Conservation (phyloP, 768 basidiomycete species). For the Suillus subaureus region DNA sequence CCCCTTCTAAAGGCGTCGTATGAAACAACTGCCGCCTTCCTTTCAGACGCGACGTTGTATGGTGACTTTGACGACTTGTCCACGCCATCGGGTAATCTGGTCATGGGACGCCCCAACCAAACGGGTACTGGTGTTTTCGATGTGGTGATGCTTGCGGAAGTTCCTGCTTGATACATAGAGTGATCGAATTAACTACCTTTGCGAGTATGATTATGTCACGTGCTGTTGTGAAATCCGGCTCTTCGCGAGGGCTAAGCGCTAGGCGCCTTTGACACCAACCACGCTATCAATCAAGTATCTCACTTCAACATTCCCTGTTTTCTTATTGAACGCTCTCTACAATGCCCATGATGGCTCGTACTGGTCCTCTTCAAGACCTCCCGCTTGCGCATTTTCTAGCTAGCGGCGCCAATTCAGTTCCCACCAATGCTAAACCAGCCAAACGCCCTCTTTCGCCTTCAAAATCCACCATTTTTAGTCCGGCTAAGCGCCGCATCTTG, state of each 20-base stretch:
- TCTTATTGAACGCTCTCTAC: conserved; percentile 15
- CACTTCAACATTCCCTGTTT: background rate
- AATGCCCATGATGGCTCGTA: conserved; percentile 27
- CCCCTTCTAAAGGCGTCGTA: conserved; percentile 96
- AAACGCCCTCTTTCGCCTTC: conserved; percentile 70
- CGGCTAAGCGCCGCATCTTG: conserved; percentile 70
- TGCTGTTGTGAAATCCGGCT: conserved; percentile 18
- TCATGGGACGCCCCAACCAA: conserved; percentile 80
- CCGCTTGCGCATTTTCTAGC: conserved; percentile 58
- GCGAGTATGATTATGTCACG: conserved; percentile 17
- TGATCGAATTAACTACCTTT: background rate
- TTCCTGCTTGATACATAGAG: conserved; percentile 18
- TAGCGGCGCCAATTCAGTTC: conserved; percentile 31
- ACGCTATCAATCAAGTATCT: conserved; percentile 9
- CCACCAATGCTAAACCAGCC: conserved; percentile 36
- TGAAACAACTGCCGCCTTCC: conserved; percentile 92
- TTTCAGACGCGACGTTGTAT: conserved; percentile 91
- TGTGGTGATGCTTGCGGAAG: conserved; percentile 62
- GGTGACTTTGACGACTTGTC: conserved; percentile 95
- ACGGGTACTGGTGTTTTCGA: conserved; percentile 98
- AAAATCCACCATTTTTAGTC: conserved; percentile 50
- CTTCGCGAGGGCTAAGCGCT: background rate
- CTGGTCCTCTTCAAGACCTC: conserved; percentile 62
- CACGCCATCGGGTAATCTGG: conserved; percentile 90
- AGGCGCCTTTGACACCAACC: conserved; percentile 10